These are phyloP conservation scores for Bipolaris zeicola DNA, from an alignment of 2,329 filamentous ascomycete species.

Conservation along the genomic window DNA sequence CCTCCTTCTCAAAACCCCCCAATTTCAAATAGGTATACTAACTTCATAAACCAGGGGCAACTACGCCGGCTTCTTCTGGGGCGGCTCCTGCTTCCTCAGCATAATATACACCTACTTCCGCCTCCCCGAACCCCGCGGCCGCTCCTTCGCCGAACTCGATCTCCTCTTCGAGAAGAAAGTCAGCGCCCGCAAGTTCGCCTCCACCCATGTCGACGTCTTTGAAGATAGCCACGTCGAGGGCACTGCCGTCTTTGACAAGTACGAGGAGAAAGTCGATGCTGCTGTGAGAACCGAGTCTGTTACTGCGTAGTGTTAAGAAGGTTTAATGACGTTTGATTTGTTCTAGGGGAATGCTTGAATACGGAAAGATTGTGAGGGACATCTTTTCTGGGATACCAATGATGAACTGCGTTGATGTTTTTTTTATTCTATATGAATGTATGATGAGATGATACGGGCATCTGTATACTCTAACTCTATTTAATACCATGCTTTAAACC, in stretches of 20 bases:
- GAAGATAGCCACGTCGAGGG: conserved; percentile 34
- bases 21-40: background rate
- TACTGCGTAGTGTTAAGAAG: conserved; percentile 12
- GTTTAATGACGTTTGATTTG: conserved; percentile 7
- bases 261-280: conserved; percentile 44
- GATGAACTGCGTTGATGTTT: background rate
- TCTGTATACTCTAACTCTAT: background rate
- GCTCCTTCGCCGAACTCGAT: conserved; percentile 86
- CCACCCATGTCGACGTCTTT: conserved; percentile 62
- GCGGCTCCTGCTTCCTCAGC: conserved; percentile 78
- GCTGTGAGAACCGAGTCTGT: conserved; percentile 30
- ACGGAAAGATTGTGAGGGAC: no score
- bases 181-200: conserved; percentile 73
- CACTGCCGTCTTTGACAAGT: conserved; percentile 39
- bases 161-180: conserved; percentile 78
- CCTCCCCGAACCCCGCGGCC: conserved; percentile 77
- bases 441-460: background rate
- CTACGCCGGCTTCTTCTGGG: conserved; percentile 88
- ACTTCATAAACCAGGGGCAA: conserved; percentile 65
- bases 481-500: background rate
- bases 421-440: background rate
- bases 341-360: conserved; percentile 4
- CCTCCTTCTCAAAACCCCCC: no score
- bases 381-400: background rate
- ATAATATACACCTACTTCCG: conserved; percentile 83